These are phyloP conservation scores for Dimocarpus longan DNA, from an alignment of 345 rosid species.

Conservation along the genomic window DNA sequence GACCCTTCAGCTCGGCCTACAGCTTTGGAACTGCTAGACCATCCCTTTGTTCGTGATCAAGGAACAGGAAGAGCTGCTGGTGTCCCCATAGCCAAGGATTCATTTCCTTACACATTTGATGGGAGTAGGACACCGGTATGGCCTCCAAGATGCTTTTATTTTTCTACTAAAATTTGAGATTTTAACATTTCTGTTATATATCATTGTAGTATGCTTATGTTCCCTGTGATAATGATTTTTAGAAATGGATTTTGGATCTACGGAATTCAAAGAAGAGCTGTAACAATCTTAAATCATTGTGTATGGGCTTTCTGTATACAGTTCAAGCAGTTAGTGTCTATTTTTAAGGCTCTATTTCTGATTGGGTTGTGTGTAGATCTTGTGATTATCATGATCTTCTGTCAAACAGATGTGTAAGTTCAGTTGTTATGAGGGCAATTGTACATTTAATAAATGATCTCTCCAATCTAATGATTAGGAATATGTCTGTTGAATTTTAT, in stretches of 20 bases:
- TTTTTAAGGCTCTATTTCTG: not conserved
- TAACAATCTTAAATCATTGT: not conserved
- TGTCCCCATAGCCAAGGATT: constrained; percentile 51
- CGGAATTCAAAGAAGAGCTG: not conserved
- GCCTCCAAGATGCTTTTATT: not conserved
- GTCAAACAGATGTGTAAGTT: not conserved
- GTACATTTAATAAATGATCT: not conserved
- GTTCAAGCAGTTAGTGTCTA: not conserved
- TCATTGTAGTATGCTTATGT: not conserved
- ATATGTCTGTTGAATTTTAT: not conserved
- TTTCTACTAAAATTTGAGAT: not conserved
- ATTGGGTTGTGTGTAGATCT: not conserved
- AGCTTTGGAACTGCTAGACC: constrained; percentile 75
- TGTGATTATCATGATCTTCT: not conserved
- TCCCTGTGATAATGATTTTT: constrained; percentile 2
- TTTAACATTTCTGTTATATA: not conserved
- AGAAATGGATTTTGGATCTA: not conserved
- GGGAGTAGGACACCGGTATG: constrained; percentile 76
- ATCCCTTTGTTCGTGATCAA: constrained; percentile 73
- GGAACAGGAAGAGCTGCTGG: constrained; percentile 51
- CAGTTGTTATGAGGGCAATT: not conserved
- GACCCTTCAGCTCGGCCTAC: constrained; percentile 84
- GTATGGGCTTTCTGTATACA: not conserved
- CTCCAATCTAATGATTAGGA: not conserved
- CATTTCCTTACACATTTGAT: constrained; percentile 58